phyloP scores from a whole-genome alignment of 2,329 filamentous ascomycete species.

The Mycogone perniciosa region DNA sequence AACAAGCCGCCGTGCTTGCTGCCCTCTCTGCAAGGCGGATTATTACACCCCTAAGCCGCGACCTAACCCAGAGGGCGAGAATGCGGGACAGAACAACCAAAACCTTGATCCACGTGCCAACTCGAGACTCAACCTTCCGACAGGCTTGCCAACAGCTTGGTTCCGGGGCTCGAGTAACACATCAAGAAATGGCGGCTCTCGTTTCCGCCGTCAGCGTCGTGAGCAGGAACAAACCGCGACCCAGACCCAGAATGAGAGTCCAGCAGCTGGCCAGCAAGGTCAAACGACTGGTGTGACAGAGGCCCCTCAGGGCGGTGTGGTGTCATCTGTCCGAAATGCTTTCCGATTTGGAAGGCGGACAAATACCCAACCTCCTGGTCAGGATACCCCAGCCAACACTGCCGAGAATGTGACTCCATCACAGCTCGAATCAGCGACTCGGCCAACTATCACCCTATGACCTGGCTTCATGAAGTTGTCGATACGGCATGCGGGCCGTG shows the following conservation, averaged over 20 bases:
- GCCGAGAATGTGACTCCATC: constrained; percentile 34
- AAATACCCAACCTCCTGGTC: constrained; percentile 15
- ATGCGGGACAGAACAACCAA: constrained; percentile 13
- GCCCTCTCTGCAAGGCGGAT: constrained; percentile 94
- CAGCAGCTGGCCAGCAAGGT: constrained; percentile 3
- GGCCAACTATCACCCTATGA: constrained; percentile 15
- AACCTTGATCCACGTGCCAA: constrained; percentile 33
- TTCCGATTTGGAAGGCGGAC: constrained; percentile 27
- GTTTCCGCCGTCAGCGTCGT: constrained; percentile 1
- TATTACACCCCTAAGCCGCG: constrained; percentile 94
- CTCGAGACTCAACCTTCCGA: constrained; percentile 43
- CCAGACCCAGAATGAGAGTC: neutral
- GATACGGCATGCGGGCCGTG: constrained; percentile 1
- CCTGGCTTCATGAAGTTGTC: constrained; percentile 6
- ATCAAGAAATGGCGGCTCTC: constrained; percentile 2
- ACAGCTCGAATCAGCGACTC: constrained; percentile 41
- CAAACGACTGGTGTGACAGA: neutral
- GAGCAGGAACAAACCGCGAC: neutral
- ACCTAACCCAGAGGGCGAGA: constrained; percentile 35
- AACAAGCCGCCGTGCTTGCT: constrained; percentile 88
- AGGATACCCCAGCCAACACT: constrained; percentile 13
- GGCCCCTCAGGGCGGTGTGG: constrained; percentile 18
- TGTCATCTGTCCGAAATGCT: constrained; percentile 28
- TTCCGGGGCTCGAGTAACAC: constrained; percentile 21
- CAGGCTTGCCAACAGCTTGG: constrained; percentile 35